phyloP scores from a whole-genome alignment of 148 eudicot species.

The Camellia granthamiana region DNA sequence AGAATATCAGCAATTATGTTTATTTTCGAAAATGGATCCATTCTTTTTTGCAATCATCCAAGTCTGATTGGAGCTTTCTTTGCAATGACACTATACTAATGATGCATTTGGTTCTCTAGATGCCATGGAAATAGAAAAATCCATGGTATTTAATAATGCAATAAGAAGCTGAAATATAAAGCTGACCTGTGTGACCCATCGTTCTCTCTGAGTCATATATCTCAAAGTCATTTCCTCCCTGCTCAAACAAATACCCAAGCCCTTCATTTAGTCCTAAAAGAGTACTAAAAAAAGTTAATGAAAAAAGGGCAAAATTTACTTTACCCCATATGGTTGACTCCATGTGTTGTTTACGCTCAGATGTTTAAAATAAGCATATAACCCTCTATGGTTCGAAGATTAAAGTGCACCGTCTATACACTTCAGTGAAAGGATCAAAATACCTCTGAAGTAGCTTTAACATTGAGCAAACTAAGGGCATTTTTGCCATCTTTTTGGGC shows the following conservation, averaged over 20 bases:
- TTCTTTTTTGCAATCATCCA: too few relatives aligned
- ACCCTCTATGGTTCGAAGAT: too few relatives aligned
- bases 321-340: too few relatives aligned
- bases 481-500: too few relatives aligned
- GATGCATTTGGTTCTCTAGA: not conserved
- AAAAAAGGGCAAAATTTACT: not conserved
- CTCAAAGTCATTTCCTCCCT: slow-evolving; percentile 97
- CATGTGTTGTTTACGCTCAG: too few relatives aligned
- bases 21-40: too few relatives aligned
- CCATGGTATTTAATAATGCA: not conserved
- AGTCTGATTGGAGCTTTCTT: not conserved
- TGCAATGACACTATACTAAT: not conserved
- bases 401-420: too few relatives aligned
- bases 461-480: too few relatives aligned
- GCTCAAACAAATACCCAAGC: slow-evolving; percentile 17
- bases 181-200: slow-evolving; percentile 82
- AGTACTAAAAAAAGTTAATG: not conserved
- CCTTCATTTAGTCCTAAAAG: not conserved
- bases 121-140: not conserved
- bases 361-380: too few relatives aligned
- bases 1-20: too few relatives aligned
- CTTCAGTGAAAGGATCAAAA: too few relatives aligned
- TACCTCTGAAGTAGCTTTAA: too few relatives aligned
- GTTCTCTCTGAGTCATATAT: slow-evolving; percentile 81
- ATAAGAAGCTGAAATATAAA: slow-evolving; percentile 5